phyloP scores from a whole-genome alignment of 192 early-diverging fungal genomes.

The Backusella parvicylindrica region DNA sequence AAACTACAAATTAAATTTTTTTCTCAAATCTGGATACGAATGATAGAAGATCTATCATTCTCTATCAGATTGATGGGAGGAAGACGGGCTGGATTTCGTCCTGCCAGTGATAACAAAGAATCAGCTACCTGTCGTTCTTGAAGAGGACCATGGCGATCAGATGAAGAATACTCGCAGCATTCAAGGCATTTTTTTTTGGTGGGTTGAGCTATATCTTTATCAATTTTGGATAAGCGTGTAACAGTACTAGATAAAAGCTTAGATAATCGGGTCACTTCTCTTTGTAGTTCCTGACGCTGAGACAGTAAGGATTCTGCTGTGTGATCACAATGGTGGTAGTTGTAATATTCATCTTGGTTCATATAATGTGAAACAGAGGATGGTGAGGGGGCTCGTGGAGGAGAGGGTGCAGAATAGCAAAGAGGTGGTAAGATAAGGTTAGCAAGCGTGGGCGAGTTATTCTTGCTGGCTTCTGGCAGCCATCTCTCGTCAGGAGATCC shows the following conservation, averaged over 20 bases:
- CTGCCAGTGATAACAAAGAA: constrained; percentile 24
- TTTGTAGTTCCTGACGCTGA: constrained; percentile 49
- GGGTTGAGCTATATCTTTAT: constrained; percentile 40
- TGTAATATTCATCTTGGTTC: background rate
- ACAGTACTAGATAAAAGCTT: constrained; percentile 44
- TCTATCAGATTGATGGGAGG: background rate
- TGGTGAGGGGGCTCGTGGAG: background rate
- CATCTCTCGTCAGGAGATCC: background rate
- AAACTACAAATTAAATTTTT: background rate
- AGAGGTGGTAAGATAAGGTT: background rate
- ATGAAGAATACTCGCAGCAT: background rate
- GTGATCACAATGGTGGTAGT: constrained; percentile 10
- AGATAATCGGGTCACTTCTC: constrained; percentile 47
- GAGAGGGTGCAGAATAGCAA: background rate
- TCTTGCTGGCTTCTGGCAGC: background rate
- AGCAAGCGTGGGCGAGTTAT: background rate
- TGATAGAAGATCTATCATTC: background rate
- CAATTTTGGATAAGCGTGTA: constrained; percentile 43
- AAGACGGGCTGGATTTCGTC: background rate
- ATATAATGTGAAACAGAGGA: background rate
- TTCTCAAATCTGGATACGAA: background rate
- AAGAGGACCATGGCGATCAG: background rate
- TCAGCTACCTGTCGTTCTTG: constrained; percentile 25
- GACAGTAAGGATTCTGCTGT: constrained; percentile 37
- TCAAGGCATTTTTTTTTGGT: background rate